These are phyloP conservation scores for Lachancea dasiensis DNA, from an alignment of 805 yeast genomes.

Conservation along the genomic window DNA sequence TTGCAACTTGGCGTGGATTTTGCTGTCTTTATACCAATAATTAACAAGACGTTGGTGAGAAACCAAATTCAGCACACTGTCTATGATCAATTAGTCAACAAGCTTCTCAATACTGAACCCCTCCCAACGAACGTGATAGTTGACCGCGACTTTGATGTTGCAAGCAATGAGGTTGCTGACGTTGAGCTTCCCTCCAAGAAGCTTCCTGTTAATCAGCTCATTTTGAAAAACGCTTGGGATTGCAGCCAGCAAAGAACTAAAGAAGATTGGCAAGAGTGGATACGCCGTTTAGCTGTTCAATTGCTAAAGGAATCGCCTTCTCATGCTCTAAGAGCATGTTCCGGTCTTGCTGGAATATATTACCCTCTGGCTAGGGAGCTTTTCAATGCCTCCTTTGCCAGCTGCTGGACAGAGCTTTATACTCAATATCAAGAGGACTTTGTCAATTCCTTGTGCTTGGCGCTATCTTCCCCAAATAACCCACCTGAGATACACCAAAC, in stretches of 20 bases:
- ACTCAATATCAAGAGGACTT: constrained; percentile 86
- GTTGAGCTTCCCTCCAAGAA: constrained; percentile 67
- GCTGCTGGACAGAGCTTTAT: constrained; percentile 91
- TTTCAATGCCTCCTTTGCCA: constrained; percentile 90
- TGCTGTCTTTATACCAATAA: constrained; percentile 77
- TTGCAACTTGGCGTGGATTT: constrained; percentile 82
- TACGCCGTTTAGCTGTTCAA: constrained; percentile 77
- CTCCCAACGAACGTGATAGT: constrained; percentile 70
- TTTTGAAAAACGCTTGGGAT: constrained; percentile 83
- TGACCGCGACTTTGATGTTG: constrained; percentile 51
- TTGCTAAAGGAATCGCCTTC: constrained; percentile 88
- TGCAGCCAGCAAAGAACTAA: constrained; percentile 80
- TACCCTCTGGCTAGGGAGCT: constrained; percentile 84
- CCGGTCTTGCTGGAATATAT: constrained; percentile 79
- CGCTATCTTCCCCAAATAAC: constrained; percentile 81
- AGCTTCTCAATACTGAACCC: constrained; percentile 77
- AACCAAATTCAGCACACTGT: constrained; percentile 62
- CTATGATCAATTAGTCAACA: constrained; percentile 76
- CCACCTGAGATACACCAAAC: constrained; percentile 96
- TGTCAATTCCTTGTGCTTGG: constrained; percentile 77
- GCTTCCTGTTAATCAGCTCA: constrained; percentile 60
- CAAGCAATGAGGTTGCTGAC: constrained; percentile 36
- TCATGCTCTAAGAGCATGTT: constrained; percentile 89
- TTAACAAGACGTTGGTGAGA: constrained; percentile 57
- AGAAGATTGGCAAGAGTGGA: constrained; percentile 99